phyloP scores from a whole-genome alignment of 2,329 filamentous ascomycete species.

The Fusarium pseudocircinatum region DNA sequence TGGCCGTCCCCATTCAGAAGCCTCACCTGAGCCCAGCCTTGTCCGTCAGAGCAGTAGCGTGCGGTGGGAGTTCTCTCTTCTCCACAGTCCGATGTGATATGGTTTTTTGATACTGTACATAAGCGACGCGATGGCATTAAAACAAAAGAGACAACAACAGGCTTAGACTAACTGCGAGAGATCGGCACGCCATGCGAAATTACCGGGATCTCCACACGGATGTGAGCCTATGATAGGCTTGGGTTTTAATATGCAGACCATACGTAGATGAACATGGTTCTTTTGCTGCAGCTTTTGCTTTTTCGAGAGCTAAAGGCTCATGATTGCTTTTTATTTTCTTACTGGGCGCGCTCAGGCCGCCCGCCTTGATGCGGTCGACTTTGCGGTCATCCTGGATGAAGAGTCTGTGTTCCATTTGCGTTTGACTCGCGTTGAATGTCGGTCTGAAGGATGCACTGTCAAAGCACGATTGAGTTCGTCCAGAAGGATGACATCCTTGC shows the following conservation, averaged over 20 bases:
- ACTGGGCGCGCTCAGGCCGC: slow-evolving; percentile 30
- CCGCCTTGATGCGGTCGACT: neutral
- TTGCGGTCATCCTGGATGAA: neutral
- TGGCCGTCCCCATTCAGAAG: slow-evolving; percentile 21
- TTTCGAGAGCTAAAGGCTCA: slow-evolving; percentile 11
- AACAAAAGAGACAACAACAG: slow-evolving; percentile 27
- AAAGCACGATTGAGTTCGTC: neutral
- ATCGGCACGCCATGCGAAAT: slow-evolving; percentile 35
- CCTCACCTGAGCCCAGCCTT: slow-evolving; percentile 41
- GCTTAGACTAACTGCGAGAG: slow-evolving; percentile 30
- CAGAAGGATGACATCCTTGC: neutral
- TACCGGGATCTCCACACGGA: slow-evolving; percentile 32
- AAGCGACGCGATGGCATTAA: slow-evolving; percentile 19
- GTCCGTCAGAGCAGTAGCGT: slow-evolving; percentile 35
- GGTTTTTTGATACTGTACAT: neutral
- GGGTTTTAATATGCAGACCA: slow-evolving; percentile 30
- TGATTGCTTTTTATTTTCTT: slow-evolving; percentile 32
- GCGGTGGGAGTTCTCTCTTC: slow-evolving; percentile 33
- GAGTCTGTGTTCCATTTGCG: neutral
- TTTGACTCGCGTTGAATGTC: slow-evolving; percentile 28
- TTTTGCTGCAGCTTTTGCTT: slow-evolving; percentile 38
- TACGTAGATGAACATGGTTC: slow-evolving; percentile 23
- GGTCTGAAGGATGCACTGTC: slow-evolving; percentile 16
- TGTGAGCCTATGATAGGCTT: slow-evolving; percentile 17
- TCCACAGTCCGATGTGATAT: slow-evolving; percentile 13